Conservation (phyloP, 768 basidiomycete genomes). For the Suillus hirtellus region DNA sequence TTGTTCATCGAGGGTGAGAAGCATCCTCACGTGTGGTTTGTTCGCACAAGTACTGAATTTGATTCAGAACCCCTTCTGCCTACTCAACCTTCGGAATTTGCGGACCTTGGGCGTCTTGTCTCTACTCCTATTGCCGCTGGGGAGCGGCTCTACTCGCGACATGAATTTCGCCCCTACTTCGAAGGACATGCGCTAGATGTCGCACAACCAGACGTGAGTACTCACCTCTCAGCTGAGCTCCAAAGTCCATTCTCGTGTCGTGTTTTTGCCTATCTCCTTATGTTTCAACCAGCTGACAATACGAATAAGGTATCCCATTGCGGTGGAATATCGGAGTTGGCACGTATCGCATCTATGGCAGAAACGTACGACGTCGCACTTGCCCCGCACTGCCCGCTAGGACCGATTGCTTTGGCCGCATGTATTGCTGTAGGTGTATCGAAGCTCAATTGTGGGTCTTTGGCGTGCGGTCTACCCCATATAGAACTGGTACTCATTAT, state of each 20-base stretch:
- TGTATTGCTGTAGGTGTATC: conserved; percentile 63
- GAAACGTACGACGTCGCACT: conserved; percentile 73
- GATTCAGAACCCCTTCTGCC: conserved; percentile 56
- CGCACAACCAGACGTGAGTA: conserved; percentile 63
- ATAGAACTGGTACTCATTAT: too few species aligned
- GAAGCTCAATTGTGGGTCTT: conserved; percentile 56
- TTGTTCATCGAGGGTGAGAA: conserved; percentile 62
- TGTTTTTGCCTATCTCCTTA: background rate
- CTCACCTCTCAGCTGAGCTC: background rate
- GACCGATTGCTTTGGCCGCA: conserved; percentile 71
- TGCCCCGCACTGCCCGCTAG: conserved; percentile 73
- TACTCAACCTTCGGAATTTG: conserved; percentile 60
- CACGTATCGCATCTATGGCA: conserved; percentile 56
- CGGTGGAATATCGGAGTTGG: conserved; percentile 60
- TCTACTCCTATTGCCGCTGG: conserved; percentile 65
- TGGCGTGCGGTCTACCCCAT: background rate
- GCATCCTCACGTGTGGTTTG: background rate
- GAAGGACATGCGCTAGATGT: conserved; percentile 66
- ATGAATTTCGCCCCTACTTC: conserved; percentile 66
- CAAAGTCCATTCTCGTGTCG: background rate
- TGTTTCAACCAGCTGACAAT: background rate
- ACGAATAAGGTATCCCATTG: conserved; percentile 51
- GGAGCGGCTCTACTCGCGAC: conserved; percentile 61
- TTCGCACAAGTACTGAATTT: conserved; percentile 1
- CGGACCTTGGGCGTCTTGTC: conserved; percentile 53